Evolutionary conservation across 202 grass and related monocot species (phyloP), one percentile per base, ranked within the genome.

Genomic region (Brachypodium distachyon): DNA sequence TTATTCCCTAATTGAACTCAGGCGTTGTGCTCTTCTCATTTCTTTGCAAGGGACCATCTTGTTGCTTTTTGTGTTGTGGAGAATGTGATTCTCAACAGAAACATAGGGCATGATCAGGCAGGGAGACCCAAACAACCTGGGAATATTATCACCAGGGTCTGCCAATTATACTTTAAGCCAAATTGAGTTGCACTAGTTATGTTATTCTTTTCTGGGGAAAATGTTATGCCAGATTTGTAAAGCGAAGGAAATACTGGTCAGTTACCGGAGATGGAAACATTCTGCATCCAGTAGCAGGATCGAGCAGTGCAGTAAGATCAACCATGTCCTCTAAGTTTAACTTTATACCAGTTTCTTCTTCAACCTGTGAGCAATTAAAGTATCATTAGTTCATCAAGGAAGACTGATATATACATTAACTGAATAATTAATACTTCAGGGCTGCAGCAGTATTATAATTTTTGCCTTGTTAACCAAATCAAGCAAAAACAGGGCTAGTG

Each of bases 291-390:
- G 84, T 94, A 13, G 73, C 43, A 70, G 86, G 82, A 60, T 94
- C 85, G 22, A 98, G 80, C 23, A 92, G 74, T 40, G 87, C 83
- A 37, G 95, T 94, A 22, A 98, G 95, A 59, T 98, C 90, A 82
- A 94, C 31, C 91, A 94, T 90, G 38, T 98, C 82, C 41, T 87
- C 84, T 7, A 92, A 25, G 11, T 92, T 94, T 39, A 98, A 86
- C 78, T 84, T 87, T 72, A 97, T 93, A 12, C 95, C 91, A 55
- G 80, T 90, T 83, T 98, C 95, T 73, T 98, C 95, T 83, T 98
- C 91, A 12, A 92, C 95, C 95, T 94, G 82, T 22, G 26, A 88
- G 2, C 9, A 60, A 60, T 70, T 53, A 50, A 82, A 4, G 4
- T n/a, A 77, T 61, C 22, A 42, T 2, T 43, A 16, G n/a, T 73